Evolutionary conservation across 1,139 yeast species (phyloP).

Genomic region (Debaryomyces psychrophilus): DNA sequence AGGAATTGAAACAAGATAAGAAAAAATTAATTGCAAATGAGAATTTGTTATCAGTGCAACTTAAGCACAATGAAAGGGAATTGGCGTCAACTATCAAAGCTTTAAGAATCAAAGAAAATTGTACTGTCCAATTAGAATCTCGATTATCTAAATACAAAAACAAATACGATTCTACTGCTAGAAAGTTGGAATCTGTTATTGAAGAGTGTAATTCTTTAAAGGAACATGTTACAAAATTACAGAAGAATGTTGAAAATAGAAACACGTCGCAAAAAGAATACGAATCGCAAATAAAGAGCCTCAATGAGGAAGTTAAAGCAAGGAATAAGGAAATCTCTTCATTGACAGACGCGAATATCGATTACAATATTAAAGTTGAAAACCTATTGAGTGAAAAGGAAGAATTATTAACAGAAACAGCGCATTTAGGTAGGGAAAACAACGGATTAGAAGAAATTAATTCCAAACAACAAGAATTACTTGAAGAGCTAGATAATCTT

Average conservation of each 20-base stretch:
- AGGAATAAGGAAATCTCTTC: conserved; percentile 16
- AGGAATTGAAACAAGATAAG: conserved; percentile 25
- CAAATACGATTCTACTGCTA: not conserved
- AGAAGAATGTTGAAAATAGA: conserved; percentile 14
- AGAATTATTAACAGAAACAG: conserved; percentile 16
- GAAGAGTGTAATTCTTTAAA: conserved; percentile 14
- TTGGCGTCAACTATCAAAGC: conserved; percentile 33
- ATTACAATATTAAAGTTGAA: conserved; percentile 19
- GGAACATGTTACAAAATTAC: conserved; percentile 7
- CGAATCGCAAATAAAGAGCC: conserved; percentile 1
- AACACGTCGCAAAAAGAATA: conserved; percentile 11
- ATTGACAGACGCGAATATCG: conserved; percentile 18
- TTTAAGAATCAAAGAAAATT: conserved; percentile 27
- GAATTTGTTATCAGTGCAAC: conserved; percentile 32
- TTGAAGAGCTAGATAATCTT: conserved; percentile 26
- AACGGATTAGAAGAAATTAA: conserved; percentile 21
- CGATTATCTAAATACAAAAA: conserved; percentile 10
- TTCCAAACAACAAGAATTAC: conserved; percentile 24
- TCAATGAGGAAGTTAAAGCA: conserved; percentile 9
- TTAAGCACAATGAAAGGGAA: conserved; percentile 35
- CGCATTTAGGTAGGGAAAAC: conserved; percentile 16
- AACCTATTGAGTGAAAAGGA: conserved; percentile 22
- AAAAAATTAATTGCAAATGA: conserved; percentile 27
- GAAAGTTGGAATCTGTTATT: conserved; percentile 14
- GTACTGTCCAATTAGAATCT: conserved; percentile 18